Evolutionary conservation across 345 rosid genomes (phyloP), one percentile per base, ranked within the genome.

Genomic region (Lenwebbia sp.): DNA sequence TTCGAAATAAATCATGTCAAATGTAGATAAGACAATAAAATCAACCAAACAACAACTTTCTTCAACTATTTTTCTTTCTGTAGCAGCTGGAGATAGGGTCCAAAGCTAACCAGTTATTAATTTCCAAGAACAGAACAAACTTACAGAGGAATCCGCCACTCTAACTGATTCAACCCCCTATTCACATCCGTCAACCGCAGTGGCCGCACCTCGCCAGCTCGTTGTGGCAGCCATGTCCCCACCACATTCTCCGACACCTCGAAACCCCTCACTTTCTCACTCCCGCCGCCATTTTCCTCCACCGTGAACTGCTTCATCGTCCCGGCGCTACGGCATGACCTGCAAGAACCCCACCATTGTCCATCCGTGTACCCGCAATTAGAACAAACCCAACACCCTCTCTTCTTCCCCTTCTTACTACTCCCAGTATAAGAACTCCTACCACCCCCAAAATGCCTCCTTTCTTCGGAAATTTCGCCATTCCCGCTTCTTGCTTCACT

Each of bases 301-400:
- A 90, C 92, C 1, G 83, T 56, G 83, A 95, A 93, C 86, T 88
- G 90, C 88, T 90, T 91, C 93, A 97, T 83, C 13, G 98, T 91
- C 86, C 96, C 99, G 4, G 88, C 92, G 41, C 47, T 57, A 5
- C 87, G 56, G 51, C 99, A 96, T 19, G 88, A 26, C 50, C 94
- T 93, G 85, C 99, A 97, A 82, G 85, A 84, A 3, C 98, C 99
- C 99, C 99, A 95, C 99, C 99, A 97, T 88, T 97, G 98, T 14
- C 95, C 98, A 0, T 94, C 94, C 13, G 93, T 53, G 62, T 90
- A 65, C n/a, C 98, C 99, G 83, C 99, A 97, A 60, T 84, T 82
- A n/a, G 89, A 88, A 84, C 98, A 97, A 65, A 97, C 99, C 94
- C 95, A 97, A 56, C 56, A 84, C 37, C 56, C 83, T 84, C 87